Evolutionary conservation across 129 eudicot species (phyloP), one percentile per base, ranked within the genome.

Genomic region (Saposhnikovia divaricata): DNA sequence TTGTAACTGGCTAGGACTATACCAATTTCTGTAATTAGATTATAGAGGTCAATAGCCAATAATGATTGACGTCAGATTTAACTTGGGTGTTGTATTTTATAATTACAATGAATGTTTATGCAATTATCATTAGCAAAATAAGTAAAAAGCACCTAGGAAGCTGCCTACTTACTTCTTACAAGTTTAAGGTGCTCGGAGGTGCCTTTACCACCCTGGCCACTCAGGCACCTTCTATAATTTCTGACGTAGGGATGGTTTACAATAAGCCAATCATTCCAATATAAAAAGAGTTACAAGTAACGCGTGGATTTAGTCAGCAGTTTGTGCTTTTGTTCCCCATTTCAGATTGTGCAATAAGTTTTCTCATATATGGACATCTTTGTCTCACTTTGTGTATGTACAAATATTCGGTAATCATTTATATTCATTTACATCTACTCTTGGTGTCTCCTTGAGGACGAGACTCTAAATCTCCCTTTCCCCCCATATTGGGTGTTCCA

Each of bases 371-470:
- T 53, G 51, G 50, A 47, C 38, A 25, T 53, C 11, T 53, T 16
- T 77, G 21, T 77, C 5, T 37, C 68, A 9, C 15, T 2, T 76
- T 34, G 18, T 21, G 4, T 3, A 13, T 77, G 9, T 45, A 1
- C n/a, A n/a, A 18, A 9, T 46, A 23, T 18, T 39, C 16, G 3
- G 18, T 73, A 2, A 19, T 46, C 50, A 71, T 72, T 46, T 5
- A 43, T 46, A 13, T 47, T 47, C 0, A 1, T 7, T 80, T 61
- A 78, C 45, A 18, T 53, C 53, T 65, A 73, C 50, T 53, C 81
- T 85, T 76, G 65, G n/a, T 79, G 81, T 46, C 78, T 81, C 63
- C 13, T 80, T 31, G 81, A 80, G 85, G 87, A 48, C 27, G 74
- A 51, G 39, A 44, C 43, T 37, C 2, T 3, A 8, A 65, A 65